phyloP scores from a whole-genome alignment of 2,329 filamentous ascomycete species.

The Delphinella strobiligena region DNA sequence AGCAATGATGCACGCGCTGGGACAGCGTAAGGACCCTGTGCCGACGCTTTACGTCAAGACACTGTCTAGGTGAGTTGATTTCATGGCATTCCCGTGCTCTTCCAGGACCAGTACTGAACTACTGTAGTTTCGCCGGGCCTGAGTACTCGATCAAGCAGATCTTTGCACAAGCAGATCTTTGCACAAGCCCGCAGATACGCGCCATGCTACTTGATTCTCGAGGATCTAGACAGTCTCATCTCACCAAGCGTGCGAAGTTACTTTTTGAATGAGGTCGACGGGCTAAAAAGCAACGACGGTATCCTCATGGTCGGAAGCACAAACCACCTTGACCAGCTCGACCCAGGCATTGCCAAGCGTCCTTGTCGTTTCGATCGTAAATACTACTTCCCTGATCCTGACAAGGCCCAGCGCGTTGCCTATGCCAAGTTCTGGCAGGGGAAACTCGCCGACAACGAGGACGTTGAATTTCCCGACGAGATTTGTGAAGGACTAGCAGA shows the following conservation, averaged over 20 bases:
- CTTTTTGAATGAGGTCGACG: conserved; percentile 33
- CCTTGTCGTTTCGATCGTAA: conserved; percentile 36
- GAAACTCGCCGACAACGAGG: conserved; percentile 22
- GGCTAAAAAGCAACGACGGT: conserved; percentile 27
- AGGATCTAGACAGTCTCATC: conserved; percentile 30
- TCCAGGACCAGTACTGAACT: not conserved
- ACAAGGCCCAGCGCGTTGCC: conserved; percentile 23
- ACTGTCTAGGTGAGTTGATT: conserved; percentile 17
- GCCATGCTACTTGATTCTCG: conserved; percentile 29
- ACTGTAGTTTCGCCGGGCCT: conserved; percentile 32
- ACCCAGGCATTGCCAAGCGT: conserved; percentile 32
- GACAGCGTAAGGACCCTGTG: conserved; percentile 39
- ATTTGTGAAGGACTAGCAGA: conserved; percentile 37
- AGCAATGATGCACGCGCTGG: conserved; percentile 55
- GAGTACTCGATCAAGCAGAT: conserved; percentile 39
- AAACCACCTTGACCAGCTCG: conserved; percentile 26
- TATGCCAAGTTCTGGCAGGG: conserved; percentile 34
- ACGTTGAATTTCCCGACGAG: conserved; percentile 18
- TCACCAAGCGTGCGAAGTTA: conserved; percentile 23
- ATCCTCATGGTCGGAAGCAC: conserved; percentile 31
- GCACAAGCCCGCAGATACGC: conserved; percentile 23
- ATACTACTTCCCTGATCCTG: conserved; percentile 32
- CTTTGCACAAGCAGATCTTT: conserved; percentile 28
- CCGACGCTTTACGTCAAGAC: conserved; percentile 52
- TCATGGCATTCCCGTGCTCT: not conserved